Percentiles rank a stretch among this genome's conserved stretches.
These are phyloP conservation scores for Acanthamoeba healyi DNA, from an alignment of 208 protist species.

Conservation along the genomic window DNA sequence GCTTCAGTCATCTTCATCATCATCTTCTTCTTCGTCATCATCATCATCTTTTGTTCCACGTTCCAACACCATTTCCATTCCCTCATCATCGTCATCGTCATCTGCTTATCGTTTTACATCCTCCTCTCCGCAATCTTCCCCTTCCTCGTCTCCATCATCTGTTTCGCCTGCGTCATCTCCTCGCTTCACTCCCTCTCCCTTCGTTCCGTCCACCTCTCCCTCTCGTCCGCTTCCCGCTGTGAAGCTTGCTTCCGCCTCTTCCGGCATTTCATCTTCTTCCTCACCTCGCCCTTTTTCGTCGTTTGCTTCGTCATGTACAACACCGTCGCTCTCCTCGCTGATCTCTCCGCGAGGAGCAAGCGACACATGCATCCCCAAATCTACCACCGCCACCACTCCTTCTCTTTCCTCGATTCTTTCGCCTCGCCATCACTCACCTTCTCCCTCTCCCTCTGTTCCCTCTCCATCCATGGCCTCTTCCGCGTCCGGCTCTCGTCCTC, in stretches of 20 bases:
- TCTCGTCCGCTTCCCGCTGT: not conserved
- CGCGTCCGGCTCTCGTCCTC: not conserved
- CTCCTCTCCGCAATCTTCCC: not conserved
- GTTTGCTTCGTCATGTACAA: not conserved
- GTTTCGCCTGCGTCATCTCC: not conserved
- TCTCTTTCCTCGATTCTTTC: not conserved
- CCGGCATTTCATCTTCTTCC: conserved; percentile 10
- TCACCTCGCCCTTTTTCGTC: not conserved
- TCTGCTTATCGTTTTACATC: not conserved
- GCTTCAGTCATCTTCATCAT: not conserved
- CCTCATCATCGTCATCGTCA: not conserved
- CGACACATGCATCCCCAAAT: not conserved
- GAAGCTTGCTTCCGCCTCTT: conserved; percentile 24
- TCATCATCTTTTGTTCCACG: no score
- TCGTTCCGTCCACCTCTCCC: not conserved
- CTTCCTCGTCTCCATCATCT: not conserved
- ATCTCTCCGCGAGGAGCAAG: not conserved
- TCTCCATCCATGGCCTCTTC: conserved; percentile 29
- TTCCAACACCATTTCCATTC: not conserved
- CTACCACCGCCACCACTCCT: no score
- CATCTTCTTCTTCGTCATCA: not conserved
- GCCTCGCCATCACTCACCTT: not conserved
- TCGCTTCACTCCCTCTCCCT: not conserved
- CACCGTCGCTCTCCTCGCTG: not conserved
- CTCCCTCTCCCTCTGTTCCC: not conserved